Conservation (phyloP, 2,329 filamentous ascomycete genomes). For the Fusarium nelsonii region DNA sequence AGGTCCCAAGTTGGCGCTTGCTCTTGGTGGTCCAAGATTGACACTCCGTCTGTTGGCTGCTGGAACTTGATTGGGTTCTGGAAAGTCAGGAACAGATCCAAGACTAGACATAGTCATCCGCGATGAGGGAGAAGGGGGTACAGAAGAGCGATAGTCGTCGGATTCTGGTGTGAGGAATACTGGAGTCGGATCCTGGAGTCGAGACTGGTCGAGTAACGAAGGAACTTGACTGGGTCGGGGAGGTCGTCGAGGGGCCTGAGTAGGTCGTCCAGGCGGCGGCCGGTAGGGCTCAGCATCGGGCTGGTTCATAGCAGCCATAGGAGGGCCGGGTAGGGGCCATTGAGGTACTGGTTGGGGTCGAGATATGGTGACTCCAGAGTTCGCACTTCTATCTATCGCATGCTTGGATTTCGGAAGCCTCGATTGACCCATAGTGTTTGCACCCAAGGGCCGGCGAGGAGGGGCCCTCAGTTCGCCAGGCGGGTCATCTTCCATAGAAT, state of each 20-base stretch:
- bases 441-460: constrained; percentile 48
- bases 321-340: constrained; percentile 64
- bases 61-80: constrained; percentile 55
- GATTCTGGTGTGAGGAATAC: constrained; percentile 56
- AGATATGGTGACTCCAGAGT: constrained; percentile 61
- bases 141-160: constrained; percentile 56
- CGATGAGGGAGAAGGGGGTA: constrained; percentile 62
- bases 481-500: constrained; percentile 48
- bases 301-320: constrained; percentile 51
- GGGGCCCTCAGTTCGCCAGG: constrained; percentile 44
- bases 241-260: constrained; percentile 67
- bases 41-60: constrained; percentile 61
- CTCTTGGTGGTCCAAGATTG: constrained; percentile 59
- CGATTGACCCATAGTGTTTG: constrained; percentile 30
- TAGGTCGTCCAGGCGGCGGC: constrained; percentile 63
- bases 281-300: constrained; percentile 59
- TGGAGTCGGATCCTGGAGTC: constrained; percentile 67
- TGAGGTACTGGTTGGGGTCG: constrained; percentile 66
- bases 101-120: constrained; percentile 66
- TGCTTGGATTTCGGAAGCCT: constrained; percentile 38
- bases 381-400: constrained; percentile 41
- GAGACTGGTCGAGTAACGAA: constrained; percentile 68
- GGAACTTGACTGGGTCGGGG: constrained; percentile 71
- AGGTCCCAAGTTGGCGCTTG: constrained; percentile 68
- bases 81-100: constrained; percentile 71